Evolutionary conservation across 176 grass and related monocot species (phyloP).

Genomic region (Musa troglodytarum): DNA sequence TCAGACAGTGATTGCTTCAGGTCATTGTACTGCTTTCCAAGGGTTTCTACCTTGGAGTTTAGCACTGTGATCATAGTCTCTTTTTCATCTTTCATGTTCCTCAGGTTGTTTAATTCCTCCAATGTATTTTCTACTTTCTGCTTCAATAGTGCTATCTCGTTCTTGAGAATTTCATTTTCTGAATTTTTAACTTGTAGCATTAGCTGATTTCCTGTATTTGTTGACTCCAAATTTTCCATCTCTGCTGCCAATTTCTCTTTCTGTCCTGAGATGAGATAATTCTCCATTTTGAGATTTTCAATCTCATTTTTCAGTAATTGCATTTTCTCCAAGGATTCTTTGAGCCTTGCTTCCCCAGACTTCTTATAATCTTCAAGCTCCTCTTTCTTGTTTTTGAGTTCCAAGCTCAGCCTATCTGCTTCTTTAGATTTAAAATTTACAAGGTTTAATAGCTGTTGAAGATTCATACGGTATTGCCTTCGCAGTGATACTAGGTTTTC

Average conservation of each 20-base stretch:
- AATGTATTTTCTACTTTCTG: slow-evolving; percentile 35
- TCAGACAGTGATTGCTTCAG: not conserved
- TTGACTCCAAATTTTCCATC: slow-evolving; percentile 6
- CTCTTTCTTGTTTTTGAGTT: slow-evolving; percentile 54
- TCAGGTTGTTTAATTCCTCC: slow-evolving; percentile 42
- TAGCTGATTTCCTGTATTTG: slow-evolving; percentile 36
- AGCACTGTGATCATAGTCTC: slow-evolving; percentile 41
- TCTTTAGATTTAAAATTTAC: slow-evolving; percentile 87
- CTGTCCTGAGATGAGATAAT: slow-evolving; percentile 32
- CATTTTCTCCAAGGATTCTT: slow-evolving; percentile 53
- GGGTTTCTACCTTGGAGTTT: slow-evolving; percentile 45
- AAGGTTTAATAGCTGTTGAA: slow-evolving; percentile 62
- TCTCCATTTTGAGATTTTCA: slow-evolving; percentile 46
- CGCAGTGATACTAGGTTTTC: slow-evolving; percentile 46
- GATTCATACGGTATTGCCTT: slow-evolving; percentile 44
- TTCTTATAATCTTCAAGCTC: slow-evolving; percentile 61
- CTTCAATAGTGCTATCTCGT: slow-evolving; percentile 45
- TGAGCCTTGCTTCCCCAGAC: slow-evolving; percentile 42
- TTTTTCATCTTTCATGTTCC: slow-evolving; percentile 39
- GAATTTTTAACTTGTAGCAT: slow-evolving; percentile 37
- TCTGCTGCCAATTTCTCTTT: slow-evolving; percentile 44
- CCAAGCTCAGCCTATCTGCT: slow-evolving; percentile 42
- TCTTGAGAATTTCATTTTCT: slow-evolving; percentile 50
- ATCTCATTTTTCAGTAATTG: slow-evolving; percentile 44
- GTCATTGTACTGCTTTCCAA: slow-evolving; percentile 41